Evolutionary conservation across 352 stramenopile species (phyloP).

Genomic region (Pythium phragmitis): DNA sequence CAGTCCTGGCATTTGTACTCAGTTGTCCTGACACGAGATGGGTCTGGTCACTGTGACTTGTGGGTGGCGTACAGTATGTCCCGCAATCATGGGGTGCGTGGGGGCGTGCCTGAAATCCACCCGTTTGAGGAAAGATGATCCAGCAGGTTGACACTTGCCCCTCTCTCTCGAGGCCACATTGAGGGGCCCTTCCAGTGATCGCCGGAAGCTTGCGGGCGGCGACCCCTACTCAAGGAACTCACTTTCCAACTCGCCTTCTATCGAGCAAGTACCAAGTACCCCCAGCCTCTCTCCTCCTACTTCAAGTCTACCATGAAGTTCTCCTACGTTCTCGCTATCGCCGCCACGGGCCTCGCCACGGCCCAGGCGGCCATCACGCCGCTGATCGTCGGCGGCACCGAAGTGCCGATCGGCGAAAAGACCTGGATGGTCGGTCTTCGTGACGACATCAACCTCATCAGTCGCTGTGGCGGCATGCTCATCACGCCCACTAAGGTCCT

Average conservation of each 20-base stretch:
- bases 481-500: conserved; percentile 31
- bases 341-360: conserved; percentile 7
- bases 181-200: neutral
- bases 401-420: conserved; percentile 21
- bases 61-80: neutral
- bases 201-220: neutral
- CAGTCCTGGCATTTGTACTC: neutral
- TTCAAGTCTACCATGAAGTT: conserved; percentile 8
- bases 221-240: neutral
- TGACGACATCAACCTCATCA: conserved; percentile 1
- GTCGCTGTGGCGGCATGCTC: conserved; percentile 26
- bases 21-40: too few relatives aligned
- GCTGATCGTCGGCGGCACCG: conserved; percentile 16
- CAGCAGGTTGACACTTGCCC: neutral
- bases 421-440: conserved; percentile 22
- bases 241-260: neutral
- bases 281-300: too few relatives aligned
- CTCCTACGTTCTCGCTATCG: conserved; percentile 9
- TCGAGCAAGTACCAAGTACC: neutral
- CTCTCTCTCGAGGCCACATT: too few relatives aligned
- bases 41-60: neutral
- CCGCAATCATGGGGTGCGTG: neutral
- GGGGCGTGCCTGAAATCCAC: neutral
- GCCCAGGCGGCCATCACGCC: conserved; percentile 12
- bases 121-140: neutral